These are phyloP conservation scores for Penicillium vulpinum DNA, from an alignment of 2,329 filamentous ascomycete species.

Conservation along the genomic window DNA sequence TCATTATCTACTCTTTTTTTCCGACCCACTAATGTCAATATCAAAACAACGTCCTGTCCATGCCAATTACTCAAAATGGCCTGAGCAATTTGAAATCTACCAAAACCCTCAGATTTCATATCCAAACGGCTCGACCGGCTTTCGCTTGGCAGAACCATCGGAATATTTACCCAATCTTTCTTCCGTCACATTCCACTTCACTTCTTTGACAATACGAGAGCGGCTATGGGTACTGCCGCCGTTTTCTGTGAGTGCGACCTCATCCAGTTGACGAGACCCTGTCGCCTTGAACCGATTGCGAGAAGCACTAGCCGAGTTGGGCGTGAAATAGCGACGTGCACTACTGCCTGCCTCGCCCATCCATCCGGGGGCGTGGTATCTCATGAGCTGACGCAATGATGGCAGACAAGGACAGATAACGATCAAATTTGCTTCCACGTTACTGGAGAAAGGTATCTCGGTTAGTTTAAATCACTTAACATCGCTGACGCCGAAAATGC, in stretches of 20 bases:
- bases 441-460: conserved; percentile 8
- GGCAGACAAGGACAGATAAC: conserved; percentile 28
- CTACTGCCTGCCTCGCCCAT: conserved; percentile 17
- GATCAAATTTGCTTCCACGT: conserved; percentile 29
- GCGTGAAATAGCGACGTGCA: conserved; percentile 13
- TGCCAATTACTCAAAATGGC: neutral
- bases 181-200: conserved; percentile 22
- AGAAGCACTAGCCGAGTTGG: conserved; percentile 3
- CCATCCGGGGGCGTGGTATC: conserved; percentile 21
- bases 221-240: conserved; percentile 9
- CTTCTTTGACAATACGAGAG: conserved; percentile 20
- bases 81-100: neutral
- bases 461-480: neutral
- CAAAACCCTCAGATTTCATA: neutral
- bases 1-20: neutral
- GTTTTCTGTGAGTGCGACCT: conserved; percentile 21
- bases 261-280: conserved; percentile 12
- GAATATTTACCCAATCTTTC: neutral
- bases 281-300: conserved; percentile 14
- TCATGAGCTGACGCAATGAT: conserved; percentile 26
- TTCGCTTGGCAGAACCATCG: neutral
- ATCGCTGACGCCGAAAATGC: no score
- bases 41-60: neutral
- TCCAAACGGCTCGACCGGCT: neutral
- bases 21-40: neutral